phyloP scores from a whole-genome alignment of 768 basidiomycete species.

The Tylopilus felleus region DNA sequence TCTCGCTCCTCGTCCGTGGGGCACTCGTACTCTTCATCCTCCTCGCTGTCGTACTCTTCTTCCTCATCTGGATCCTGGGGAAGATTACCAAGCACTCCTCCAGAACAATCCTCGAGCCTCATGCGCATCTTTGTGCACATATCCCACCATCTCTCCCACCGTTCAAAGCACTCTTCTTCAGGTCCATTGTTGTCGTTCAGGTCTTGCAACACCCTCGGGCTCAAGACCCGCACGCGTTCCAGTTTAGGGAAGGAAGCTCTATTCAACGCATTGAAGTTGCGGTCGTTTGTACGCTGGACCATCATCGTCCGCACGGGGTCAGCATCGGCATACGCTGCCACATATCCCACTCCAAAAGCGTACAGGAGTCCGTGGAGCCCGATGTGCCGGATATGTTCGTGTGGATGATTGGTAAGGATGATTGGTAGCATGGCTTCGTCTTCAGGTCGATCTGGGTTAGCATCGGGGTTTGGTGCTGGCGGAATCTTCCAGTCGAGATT shows the following conservation, averaged over 20 bases:
- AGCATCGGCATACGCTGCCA: slow-evolving; percentile 38
- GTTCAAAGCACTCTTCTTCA: slow-evolving; percentile 36
- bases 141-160: slow-evolving; percentile 73
- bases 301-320: slow-evolving; percentile 45
- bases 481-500: slow-evolving; percentile 72
- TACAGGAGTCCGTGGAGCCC: slow-evolving; percentile 67
- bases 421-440: slow-evolving; percentile 33
- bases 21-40: slow-evolving; percentile 33
- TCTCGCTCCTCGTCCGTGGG: slow-evolving; percentile 32
- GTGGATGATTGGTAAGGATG: slow-evolving; percentile 49
- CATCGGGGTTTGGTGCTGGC: slow-evolving; percentile 13
- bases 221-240: slow-evolving; percentile 56
- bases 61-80: slow-evolving; percentile 32
- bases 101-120: slow-evolving; percentile 75
- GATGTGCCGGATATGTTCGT: slow-evolving; percentile 53
- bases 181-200: slow-evolving; percentile 56
- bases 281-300: slow-evolving; percentile 58
- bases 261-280: slow-evolving; percentile 54
- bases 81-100: slow-evolving; percentile 50
- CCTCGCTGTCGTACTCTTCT: slow-evolving; percentile 33
- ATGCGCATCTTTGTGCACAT: slow-evolving; percentile 47
- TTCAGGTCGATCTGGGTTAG: slow-evolving; percentile 16
- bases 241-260: slow-evolving; percentile 54
- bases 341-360: slow-evolving; percentile 65
- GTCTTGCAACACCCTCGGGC: slow-evolving; percentile 49